These are phyloP conservation scores for Gillenia trifoliata DNA, from an alignment of 306 rosid species.

Conservation along the genomic window DNA sequence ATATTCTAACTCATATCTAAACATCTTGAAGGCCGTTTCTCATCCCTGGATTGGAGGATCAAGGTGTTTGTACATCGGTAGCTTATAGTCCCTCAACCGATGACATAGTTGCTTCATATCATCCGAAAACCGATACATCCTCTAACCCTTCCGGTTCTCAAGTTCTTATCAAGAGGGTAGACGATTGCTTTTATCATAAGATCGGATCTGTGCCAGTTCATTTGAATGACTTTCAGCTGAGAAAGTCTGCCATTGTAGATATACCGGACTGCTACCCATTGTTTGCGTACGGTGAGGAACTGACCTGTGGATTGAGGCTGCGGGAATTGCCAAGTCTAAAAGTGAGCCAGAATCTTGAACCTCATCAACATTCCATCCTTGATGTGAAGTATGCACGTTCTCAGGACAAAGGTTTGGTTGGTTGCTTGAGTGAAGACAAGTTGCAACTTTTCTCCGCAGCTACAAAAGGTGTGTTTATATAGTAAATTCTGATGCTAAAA, in stretches of 20 bases:
- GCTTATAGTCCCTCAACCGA: constrained; percentile 7
- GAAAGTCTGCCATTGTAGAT: constrained; percentile 11
- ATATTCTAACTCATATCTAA: not conserved
- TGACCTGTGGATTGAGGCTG: constrained; percentile 8
- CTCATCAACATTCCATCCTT: constrained; percentile 16
- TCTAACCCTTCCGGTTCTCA: constrained; percentile 1
- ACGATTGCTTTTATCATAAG: not conserved
- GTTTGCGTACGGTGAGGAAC: constrained; percentile 6
- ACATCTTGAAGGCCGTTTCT: constrained; percentile 2
- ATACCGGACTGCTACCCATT: constrained; percentile 3
- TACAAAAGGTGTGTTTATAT: not conserved
- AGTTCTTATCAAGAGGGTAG: constrained; percentile 12
- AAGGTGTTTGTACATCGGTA: constrained; percentile 8
- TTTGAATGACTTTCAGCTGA: not conserved
- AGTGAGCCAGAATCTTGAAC: constrained; percentile 9
- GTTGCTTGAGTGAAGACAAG: constrained; percentile 7
- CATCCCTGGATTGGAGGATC: constrained; percentile 9
- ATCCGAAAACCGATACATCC: not conserved
- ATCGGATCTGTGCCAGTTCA: not conserved
- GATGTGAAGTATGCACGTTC: constrained; percentile 12
- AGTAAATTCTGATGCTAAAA: not conserved
- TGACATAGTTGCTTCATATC: constrained; percentile 20
- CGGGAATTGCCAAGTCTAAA: constrained; percentile 9
- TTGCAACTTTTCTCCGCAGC: constrained; percentile 9
- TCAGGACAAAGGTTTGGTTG: constrained; percentile 8